Evolutionary conservation across 202 grass and related monocot species (phyloP).

Genomic region (Elaeis oleifera): DNA sequence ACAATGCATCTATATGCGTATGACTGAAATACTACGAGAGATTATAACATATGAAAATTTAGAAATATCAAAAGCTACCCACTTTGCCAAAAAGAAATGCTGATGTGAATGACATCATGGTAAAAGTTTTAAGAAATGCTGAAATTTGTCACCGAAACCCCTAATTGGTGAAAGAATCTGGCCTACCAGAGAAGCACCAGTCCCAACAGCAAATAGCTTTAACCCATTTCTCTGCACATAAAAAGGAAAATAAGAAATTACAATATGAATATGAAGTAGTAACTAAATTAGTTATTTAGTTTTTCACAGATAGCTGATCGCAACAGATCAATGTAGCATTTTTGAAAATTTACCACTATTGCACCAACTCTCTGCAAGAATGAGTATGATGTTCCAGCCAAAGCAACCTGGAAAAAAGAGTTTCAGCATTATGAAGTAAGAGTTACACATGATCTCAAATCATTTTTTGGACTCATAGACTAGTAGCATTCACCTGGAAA

Average conservation of each 20-base stretch:
- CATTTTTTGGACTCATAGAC: too few relatives aligned
- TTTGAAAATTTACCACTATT: constrained; percentile 58
- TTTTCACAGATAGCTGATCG: too few relatives aligned
- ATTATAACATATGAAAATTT: too few relatives aligned
- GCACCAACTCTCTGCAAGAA: constrained; percentile 85
- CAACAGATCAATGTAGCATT: background rate
- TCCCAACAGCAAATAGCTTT: constrained; percentile 92
- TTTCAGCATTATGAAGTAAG: background rate
- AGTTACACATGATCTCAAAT: too few relatives aligned
- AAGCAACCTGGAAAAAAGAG: constrained; percentile 55
- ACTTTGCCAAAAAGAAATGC: too few relatives aligned
- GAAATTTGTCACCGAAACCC: background rate
- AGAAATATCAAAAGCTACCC: too few relatives aligned
- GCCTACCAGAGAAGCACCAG: constrained; percentile 82
- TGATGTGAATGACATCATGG: too few relatives aligned
- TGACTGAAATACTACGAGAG: too few relatives aligned
- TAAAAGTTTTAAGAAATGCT: too few relatives aligned
- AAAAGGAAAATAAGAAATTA: constrained; percentile 28
- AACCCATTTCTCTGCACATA: constrained; percentile 72
- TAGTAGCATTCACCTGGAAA: constrained; percentile 59
- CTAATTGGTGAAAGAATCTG: background rate
- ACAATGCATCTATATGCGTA: too few relatives aligned
- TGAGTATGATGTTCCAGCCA: constrained; percentile 78
- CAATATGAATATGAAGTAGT: background rate
- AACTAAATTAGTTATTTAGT: background rate